A percentile compares a stretch with the other conserved stretches of the same genome.
Conservation (phyloP, 1,284 basidiomycete genomes). For the Ustilago crameri region DNA sequence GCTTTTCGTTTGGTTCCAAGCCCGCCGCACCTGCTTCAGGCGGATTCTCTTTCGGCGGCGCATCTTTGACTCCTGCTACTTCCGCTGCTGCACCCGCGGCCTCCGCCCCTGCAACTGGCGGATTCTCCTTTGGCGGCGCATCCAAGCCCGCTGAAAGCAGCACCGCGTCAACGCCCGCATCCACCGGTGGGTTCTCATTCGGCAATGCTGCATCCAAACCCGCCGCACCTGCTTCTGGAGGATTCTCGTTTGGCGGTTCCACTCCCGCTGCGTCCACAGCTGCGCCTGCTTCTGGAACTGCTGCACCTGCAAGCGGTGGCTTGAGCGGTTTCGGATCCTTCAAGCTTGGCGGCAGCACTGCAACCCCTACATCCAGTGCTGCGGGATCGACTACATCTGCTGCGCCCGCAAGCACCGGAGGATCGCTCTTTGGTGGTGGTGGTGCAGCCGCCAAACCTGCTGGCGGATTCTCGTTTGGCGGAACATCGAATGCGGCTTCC, state of each 20-base stretch:
- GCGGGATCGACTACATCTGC: slow-evolving; percentile 16
- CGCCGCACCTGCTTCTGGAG: slow-evolving; percentile 53
- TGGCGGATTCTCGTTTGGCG: slow-evolving; percentile 54
- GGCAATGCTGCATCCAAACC: slow-evolving; percentile 43
- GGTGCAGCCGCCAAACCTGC: slow-evolving; percentile 52
- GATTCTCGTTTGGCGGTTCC: slow-evolving; percentile 44
- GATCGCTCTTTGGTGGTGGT: slow-evolving; percentile 24
- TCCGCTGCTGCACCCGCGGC: slow-evolving; percentile 3
- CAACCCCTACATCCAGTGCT: slow-evolving; percentile 10
- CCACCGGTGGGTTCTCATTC: slow-evolving; percentile 51
- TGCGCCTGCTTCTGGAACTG: slow-evolving; percentile 19
- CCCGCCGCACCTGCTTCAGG: slow-evolving; percentile 25
- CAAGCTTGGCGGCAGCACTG: slow-evolving; percentile 33
- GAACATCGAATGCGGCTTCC: slow-evolving; percentile 15
- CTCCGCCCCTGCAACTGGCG: slow-evolving; percentile 19
- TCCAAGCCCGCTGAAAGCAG: slow-evolving; percentile 20
- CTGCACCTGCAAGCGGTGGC: slow-evolving; percentile 11
- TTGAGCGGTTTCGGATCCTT: slow-evolving; percentile 36
- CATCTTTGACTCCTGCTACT: slow-evolving; percentile 28
- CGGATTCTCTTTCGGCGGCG: slow-evolving; percentile 50
- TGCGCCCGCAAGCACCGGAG: slow-evolving; percentile 1
- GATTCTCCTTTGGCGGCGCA: slow-evolving; percentile 38
- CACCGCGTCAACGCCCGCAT: slow-evolving; percentile 36
- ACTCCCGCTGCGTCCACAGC: slow-evolving; percentile 25
- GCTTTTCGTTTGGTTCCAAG: slow-evolving; percentile 45